Evolutionary conservation across 1,284 basidiomycete species (phyloP).

Genomic region (Gomphus bonarii): DNA sequence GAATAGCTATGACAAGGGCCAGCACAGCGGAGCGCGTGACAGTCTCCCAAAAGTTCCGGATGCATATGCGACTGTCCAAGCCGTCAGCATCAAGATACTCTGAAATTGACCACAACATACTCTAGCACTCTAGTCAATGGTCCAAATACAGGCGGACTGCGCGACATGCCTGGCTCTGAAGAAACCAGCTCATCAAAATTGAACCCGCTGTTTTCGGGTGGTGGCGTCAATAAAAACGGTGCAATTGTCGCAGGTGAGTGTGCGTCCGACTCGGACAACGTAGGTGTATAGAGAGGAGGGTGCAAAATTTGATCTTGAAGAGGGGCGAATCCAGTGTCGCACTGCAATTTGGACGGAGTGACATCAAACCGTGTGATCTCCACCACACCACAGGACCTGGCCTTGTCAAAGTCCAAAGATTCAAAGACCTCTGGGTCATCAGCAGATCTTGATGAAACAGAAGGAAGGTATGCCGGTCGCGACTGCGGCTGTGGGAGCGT

Average conservation of each 20-base stretch:
- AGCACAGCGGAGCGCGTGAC: background rate
- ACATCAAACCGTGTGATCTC: background rate
- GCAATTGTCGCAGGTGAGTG: background rate
- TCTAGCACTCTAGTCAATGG: background rate
- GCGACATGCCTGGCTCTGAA: background rate
- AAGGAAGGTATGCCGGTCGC: background rate
- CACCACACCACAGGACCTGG: background rate
- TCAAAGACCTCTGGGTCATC: background rate
- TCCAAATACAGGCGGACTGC: constrained; percentile 1
- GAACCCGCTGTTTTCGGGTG: background rate
- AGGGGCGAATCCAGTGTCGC: background rate
- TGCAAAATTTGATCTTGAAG: background rate
- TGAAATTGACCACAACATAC: background rate
- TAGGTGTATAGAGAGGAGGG: background rate
- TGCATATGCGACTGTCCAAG: background rate
- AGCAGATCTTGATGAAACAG: background rate
- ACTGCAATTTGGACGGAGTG: background rate
- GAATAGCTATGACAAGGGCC: background rate
- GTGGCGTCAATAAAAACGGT: background rate
- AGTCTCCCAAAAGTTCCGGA: background rate
- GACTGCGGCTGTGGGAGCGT: background rate
- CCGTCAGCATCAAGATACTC: background rate
- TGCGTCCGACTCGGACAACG: background rate
- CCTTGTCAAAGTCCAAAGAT: background rate
- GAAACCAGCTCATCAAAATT: background rate